phyloP scores from a whole-genome alignment of 257 asterid species.

The Scutellaria barbata region DNA sequence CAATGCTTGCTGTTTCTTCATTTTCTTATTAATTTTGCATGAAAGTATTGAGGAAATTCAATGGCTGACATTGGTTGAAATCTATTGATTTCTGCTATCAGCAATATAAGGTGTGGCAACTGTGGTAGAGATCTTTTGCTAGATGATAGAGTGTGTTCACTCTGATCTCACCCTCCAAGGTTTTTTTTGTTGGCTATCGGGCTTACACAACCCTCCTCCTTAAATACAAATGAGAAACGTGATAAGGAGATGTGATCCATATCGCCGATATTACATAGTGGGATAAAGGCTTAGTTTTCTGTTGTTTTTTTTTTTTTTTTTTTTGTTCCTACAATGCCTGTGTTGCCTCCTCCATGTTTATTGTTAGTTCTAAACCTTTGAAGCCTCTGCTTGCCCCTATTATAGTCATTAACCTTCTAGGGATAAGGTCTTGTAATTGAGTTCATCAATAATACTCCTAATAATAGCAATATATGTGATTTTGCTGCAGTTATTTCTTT shows the following conservation, averaged over 20 bases:
- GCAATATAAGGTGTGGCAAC: no score
- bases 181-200: no score
- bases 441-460: background rate
- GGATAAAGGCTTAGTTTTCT: no score
- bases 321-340: background rate
- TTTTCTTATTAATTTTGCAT: background rate
- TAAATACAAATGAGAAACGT: no score
- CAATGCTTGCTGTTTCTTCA: background rate
- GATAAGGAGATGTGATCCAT: no score
- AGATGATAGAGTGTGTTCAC: no score
- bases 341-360: background rate
- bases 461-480: background rate
- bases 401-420: background rate
- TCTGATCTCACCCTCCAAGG: no score
- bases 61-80: background rate
- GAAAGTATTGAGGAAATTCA: background rate
- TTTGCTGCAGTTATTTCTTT: background rate
- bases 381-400: constrained; percentile 3
- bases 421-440: background rate
- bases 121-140: no score
- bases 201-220: no score
- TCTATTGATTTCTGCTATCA: no score
- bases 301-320: background rate
- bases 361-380: background rate
- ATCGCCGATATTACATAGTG: no score